Evolutionary conservation across 2,329 filamentous ascomycete species (phyloP).

Genomic region (Exophiala oligosperma): DNA sequence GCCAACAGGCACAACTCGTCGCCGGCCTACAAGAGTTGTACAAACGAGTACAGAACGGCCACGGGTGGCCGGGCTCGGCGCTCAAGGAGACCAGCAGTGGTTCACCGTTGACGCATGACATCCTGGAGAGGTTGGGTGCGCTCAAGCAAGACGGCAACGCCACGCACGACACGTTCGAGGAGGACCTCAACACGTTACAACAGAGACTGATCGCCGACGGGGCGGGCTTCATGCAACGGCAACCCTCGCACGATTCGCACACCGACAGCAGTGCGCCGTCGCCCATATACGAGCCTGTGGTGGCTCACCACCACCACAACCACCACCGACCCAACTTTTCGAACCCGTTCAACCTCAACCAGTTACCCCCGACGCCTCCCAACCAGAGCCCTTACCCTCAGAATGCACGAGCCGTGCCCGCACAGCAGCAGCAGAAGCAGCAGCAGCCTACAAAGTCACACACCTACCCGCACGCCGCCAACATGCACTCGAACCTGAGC

Average conservation of each 20-base stretch:
- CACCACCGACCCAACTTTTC: constrained; percentile 22
- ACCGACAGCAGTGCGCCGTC: constrained; percentile 55
- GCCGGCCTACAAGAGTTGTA: constrained; percentile 63
- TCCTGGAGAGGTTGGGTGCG: constrained; percentile 59
- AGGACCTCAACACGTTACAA: constrained; percentile 57
- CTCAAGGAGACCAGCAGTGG: constrained; percentile 54
- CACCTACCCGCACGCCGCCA: constrained; percentile 17
- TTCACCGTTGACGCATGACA: constrained; percentile 63
- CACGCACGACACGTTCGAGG: constrained; percentile 56
- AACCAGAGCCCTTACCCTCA: constrained; percentile 39
- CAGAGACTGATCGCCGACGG: constrained; percentile 55
- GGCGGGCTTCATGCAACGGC: constrained; percentile 52
- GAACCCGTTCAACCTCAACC: constrained; percentile 28
- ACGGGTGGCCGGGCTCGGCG: constrained; percentile 57
- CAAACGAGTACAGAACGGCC: constrained; percentile 50
- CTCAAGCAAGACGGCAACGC: constrained; percentile 53
- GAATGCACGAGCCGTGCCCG: constrained; percentile 9
- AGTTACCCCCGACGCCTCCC: constrained; percentile 42
- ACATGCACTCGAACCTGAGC: constrained; percentile 25
- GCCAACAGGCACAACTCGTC: constrained; percentile 64
- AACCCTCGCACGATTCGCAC: constrained; percentile 58
- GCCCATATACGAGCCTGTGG: constrained; percentile 33
- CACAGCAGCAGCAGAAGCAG: too few relatives aligned
- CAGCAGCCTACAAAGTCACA: constrained; percentile 17
- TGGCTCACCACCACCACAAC: neutral